A percentile compares a stretch with the other conserved stretches of the same genome.
phyloP scores from a whole-genome alignment of 139 green algal species.

The Yamagishiella unicocca region DNA sequence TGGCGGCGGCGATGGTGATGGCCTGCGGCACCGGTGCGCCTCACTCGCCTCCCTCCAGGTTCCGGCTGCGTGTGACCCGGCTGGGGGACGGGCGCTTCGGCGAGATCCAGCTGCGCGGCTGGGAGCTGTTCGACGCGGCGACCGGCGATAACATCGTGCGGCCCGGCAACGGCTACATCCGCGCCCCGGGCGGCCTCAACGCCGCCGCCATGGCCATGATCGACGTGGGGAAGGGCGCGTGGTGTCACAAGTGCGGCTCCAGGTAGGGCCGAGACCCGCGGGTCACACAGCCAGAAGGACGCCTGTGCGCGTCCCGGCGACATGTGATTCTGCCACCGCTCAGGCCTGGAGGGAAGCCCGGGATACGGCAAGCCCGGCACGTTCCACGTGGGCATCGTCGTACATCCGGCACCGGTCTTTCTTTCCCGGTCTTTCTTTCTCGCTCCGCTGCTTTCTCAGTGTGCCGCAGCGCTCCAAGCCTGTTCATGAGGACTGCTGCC shows the following conservation, averaged over 20 bases:
- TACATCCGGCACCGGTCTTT: no score
- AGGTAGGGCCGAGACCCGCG: not conserved
- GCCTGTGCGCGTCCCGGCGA: no score
- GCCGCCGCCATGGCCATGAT: not conserved
- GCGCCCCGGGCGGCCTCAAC: not conserved
- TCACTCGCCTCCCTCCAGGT: not conserved
- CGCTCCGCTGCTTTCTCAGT: no score
- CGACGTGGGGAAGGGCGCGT: not conserved
- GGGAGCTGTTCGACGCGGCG: not conserved
- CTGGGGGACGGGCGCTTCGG: constrained; percentile 7
- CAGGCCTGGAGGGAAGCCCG: no score
- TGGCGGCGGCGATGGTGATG: not conserved
- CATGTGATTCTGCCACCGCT: no score
- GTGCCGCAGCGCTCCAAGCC: no score
- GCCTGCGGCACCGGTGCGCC: no score
- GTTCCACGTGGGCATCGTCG: no score
- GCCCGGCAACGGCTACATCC: not conserved
- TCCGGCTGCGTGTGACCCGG: constrained; percentile 6
- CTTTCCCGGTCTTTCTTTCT: no score
- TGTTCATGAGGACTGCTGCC: no score
- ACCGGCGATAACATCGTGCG: constrained; percentile 1
- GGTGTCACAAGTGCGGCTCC: constrained; percentile 7
- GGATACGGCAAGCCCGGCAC: no score
- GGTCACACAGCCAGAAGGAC: no score
- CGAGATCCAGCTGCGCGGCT: not conserved